Base-by-base conservation (phyloP, 2,329 filamentous ascomycete genomes). In the Colletotrichum scovillei region DNA sequence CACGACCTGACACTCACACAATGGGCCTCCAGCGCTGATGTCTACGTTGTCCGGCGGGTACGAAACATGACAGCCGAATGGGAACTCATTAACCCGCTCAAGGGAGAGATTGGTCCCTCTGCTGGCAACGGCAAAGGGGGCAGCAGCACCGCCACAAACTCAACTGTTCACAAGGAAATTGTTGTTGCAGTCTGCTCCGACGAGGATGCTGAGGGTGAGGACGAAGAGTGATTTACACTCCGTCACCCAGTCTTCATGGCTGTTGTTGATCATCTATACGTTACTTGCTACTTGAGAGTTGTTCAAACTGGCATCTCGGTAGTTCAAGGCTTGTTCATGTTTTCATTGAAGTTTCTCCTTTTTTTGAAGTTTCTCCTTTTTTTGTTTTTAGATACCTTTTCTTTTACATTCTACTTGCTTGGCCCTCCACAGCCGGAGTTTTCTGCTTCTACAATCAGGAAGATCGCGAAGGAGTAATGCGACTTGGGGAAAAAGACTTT, bases 11-110 rank as follows among this genome's bases (percentile, higher is more conserved):
- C 81, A 0, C 78, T 87, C n/a, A 83, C 80, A 0, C 67, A 78
- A 2, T 87, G 86, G 86, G 85, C 84, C 0, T 80, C 79, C 12
- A 77, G 76, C 46, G 73, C 76, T 5, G 79, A 79, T 1, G 84
- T 86, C 19, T 80, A 78, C 5, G 83, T 87, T 49, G 82, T 86
- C 52, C 72, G 71, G 49, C 65, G 65, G 35, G 76, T 1, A 58
- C 65, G 24, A 67, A 38, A 2, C 58, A 32, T 8, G 79, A 78
- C 5, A 52, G 32, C 38, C 19, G 19, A 49, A n/a, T 86, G 84
- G 83, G 77, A 78, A 76, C 76, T 81, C 24, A 81, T 80, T 67
- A 79, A 80, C 38, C 77, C 78, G 19, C 74, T 85, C 14, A 73
- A 69, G 22, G 69, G 69, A 22, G 58, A 73, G 22, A 46, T 73